Percentiles rank a stretch among this genome's conserved stretches.
Conservation (phyloP, 2,329 filamentous ascomycete genomes). For the Venturia aucupariae region DNA sequence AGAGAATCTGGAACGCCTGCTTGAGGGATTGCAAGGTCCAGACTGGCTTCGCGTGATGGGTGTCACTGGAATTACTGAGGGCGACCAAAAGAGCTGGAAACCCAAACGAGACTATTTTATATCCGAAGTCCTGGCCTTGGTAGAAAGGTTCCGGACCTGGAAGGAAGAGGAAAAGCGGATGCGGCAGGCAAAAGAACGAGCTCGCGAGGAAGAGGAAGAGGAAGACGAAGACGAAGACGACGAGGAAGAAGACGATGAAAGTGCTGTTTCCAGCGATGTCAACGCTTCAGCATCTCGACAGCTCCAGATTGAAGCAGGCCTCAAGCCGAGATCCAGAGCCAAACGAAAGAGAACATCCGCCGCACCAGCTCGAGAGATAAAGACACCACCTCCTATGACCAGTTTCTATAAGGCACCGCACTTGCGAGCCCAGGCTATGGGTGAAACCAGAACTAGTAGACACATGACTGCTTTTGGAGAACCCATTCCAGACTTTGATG, state of each 20-base stretch:
- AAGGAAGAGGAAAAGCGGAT: slow-evolving; percentile 80
- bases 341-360: slow-evolving; percentile 19
- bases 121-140: slow-evolving; percentile 66
- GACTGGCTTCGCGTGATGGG: slow-evolving; percentile 94
- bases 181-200: slow-evolving; percentile 39
- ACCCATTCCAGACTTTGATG: slow-evolving; percentile 59
- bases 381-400: slow-evolving; percentile 50
- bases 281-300: slow-evolving; percentile 66
- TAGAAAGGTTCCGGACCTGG: slow-evolving; percentile 84
- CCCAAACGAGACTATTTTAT: slow-evolving; percentile 79
- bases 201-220: slow-evolving; percentile 31
- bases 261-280: slow-evolving; percentile 48
- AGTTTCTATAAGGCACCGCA: slow-evolving; percentile 80
- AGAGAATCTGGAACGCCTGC: slow-evolving; percentile 53
- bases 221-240: slow-evolving; percentile 20
- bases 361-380: not conserved
- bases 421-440: slow-evolving; percentile 70
- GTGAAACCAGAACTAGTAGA: slow-evolving; percentile 57
- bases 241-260: slow-evolving; percentile 35
- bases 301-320: slow-evolving; percentile 61
- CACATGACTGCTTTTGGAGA: slow-evolving; percentile 74
- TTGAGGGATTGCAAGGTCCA: slow-evolving; percentile 78
- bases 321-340: slow-evolving; percentile 33
- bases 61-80: slow-evolving; percentile 74
- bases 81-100: slow-evolving; percentile 78